Percentiles rank a stretch among this genome's conserved stretches.
Conservation (phyloP, 495 filamentous ascomycete genomes). For the Penicillium paradoxum region DNA sequence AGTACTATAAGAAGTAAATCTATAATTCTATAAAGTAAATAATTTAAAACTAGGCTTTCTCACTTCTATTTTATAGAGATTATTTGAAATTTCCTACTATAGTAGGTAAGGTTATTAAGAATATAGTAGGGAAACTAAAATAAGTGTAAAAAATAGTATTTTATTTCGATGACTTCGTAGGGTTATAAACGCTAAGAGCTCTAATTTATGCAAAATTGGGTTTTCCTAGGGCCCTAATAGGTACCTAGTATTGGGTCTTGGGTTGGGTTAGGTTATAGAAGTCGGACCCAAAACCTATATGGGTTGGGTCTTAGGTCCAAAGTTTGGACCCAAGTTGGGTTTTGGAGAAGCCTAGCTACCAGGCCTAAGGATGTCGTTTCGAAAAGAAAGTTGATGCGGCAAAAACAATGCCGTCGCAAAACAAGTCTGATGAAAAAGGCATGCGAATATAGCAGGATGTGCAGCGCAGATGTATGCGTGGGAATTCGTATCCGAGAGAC, state of each 20-base stretch:
- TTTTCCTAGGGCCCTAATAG: not conserved
- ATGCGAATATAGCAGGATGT: slow-evolving; percentile 10
- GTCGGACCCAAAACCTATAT: not conserved
- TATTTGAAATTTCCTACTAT: too few species aligned
- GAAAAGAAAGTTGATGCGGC: not conserved
- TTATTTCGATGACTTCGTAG: not conserved
- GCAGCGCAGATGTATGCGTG: slow-evolving; percentile 15
- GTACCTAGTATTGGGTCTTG: not conserved
- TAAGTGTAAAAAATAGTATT: not conserved
- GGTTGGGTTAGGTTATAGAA: not conserved
- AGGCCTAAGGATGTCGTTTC: not conserved
- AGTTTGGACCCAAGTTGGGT: too few species aligned
- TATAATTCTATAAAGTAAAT: too few species aligned
- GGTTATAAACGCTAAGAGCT: not conserved
- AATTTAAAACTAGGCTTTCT: too few species aligned
- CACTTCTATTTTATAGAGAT: too few species aligned
- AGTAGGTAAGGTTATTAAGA: too few species aligned
- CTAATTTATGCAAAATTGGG: not conserved
- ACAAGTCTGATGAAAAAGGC: slow-evolving; percentile 4
- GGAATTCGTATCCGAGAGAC: slow-evolving; percentile 19
- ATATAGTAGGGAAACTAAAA: not conserved
- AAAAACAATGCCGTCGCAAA: slow-evolving; percentile 3
- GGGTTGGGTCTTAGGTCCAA: too few species aligned
- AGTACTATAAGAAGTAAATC: too few species aligned
- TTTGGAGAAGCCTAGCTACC: not conserved